Evolutionary conservation across 768 basidiomycete species (phyloP), one percentile per base, ranked within the genome.

Genomic region (Podaxis sp.): DNA sequence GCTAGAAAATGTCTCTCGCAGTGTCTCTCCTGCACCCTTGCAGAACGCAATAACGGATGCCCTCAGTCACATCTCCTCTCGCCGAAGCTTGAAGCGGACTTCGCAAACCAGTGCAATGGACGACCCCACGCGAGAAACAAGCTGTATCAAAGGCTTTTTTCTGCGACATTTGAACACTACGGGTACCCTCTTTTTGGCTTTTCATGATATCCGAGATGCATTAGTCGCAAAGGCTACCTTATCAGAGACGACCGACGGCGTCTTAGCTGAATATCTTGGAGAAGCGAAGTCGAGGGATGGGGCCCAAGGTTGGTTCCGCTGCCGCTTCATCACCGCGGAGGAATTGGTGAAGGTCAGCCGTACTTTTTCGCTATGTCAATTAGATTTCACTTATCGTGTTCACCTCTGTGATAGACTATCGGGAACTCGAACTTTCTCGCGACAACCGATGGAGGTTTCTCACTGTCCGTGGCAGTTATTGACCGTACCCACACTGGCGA

Each of bases 121-220:
- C 35, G 59, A 1, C 27, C 21, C 14, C 37, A 21, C 44, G n/a
- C 57, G 57, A 4, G 63, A 64, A 16, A 46, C 63, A 18, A 67
- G 60, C 18, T 61, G 51, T 50, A 78, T 89, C 59, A 84, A 86
- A 67, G 84, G 84, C 7, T 78, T 88, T 53, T 82, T 82, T 63
- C 77, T 79, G 37, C 79, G 79, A 36, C 79, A 78, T 62, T 81
- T 81, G 54, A 73, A 76, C 52, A 75, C 76, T 9, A 74, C 82
- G 38, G 86, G 86, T 5, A 72, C 82, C 46, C 72, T 88, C 48
- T 75, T 88, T 62, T 62, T 87, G 18, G 81, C 85, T 5, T 88
- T 89, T 64, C 82, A 79, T 70, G 86, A 90, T 64, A 69, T 80
- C 47, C 79, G 86, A 54, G 74, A 85, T 52, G 81, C 86, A 2